A percentile compares a stretch with the other conserved stretches of the same genome.
Evolutionary conservation across 768 basidiomycete genomes (phyloP).

Genomic region (Boletus barrowsii): DNA sequence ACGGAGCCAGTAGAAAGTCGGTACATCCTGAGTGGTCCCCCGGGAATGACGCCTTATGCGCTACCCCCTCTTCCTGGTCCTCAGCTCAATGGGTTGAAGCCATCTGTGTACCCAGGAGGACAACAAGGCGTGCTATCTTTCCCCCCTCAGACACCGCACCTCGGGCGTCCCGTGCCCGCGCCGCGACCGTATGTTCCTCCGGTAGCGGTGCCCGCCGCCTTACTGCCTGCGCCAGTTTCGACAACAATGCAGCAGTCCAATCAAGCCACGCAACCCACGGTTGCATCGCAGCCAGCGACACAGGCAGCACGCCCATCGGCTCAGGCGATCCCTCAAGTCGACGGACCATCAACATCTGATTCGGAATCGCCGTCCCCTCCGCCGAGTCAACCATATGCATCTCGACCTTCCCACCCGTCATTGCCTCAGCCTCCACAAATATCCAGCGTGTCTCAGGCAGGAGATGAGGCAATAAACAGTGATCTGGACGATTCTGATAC

Average conservation of each 20-base stretch:
- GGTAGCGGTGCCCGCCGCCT: slow-evolving; percentile 18
- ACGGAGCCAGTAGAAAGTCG: slow-evolving; percentile 69
- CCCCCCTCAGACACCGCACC: slow-evolving; percentile 33
- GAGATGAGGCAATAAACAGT: slow-evolving; percentile 90
- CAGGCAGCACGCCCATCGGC: slow-evolving; percentile 20
- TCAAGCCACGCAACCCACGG: slow-evolving; percentile 10
- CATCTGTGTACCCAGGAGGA: slow-evolving; percentile 51
- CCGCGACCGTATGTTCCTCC: slow-evolving; percentile 26
- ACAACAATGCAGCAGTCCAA: slow-evolving; percentile 16
- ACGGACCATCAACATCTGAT: slow-evolving; percentile 68
- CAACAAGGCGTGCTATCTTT: slow-evolving; percentile 61
- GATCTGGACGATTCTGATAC: slow-evolving; percentile 96
- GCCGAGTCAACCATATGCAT: slow-evolving; percentile 58
- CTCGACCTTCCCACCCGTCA: slow-evolving; percentile 70
- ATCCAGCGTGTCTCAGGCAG: slow-evolving; percentile 36
- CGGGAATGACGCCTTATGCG: slow-evolving; percentile 45
- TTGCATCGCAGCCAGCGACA: slow-evolving; percentile 14
- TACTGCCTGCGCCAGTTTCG: slow-evolving; percentile 15
- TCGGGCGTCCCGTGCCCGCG: slow-evolving; percentile 18
- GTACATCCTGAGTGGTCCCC: slow-evolving; percentile 53
- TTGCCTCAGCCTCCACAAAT: slow-evolving; percentile 58
- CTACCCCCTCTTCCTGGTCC: slow-evolving; percentile 66
- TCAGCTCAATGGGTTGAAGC: slow-evolving; percentile 52
- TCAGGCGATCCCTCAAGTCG: slow-evolving; percentile 68
- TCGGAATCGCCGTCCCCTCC: slow-evolving; percentile 72